A percentile compares a stretch with the other conserved stretches of the same genome.
phyloP scores from a whole-genome alignment of 225 moss, liverwort and hornwort genomes.

The Thuidium tamariscinum region DNA sequence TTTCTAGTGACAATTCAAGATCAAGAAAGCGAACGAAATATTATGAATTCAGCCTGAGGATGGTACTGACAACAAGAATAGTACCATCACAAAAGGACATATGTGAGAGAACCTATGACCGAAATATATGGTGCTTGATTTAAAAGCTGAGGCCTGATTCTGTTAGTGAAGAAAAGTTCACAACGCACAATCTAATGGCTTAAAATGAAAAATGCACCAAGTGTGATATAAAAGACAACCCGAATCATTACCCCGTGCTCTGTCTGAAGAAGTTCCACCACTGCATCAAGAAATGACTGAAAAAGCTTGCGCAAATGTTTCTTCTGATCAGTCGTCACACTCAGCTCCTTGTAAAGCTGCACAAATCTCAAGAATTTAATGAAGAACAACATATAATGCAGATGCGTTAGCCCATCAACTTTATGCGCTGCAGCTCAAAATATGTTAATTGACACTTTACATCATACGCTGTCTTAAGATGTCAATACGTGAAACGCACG shows the following conservation, averaged over 20 bases:
- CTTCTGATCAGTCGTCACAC: conserved; percentile 74
- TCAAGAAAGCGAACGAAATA: background rate
- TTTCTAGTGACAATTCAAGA: background rate
- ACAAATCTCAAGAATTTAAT: background rate
- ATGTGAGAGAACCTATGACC: background rate
- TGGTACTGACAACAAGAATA: background rate
- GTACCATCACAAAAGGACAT: background rate
- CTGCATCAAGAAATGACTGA: conserved; percentile 73
- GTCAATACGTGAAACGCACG: background rate
- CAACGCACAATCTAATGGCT: background rate
- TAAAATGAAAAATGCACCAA: background rate
- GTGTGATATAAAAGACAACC: background rate
- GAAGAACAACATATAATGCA: background rate
- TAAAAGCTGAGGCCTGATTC: background rate
- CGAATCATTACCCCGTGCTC: conserved; percentile 55
- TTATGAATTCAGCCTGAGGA: background rate
- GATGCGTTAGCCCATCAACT: background rate
- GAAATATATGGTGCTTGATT: background rate
- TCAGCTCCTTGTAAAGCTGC: conserved; percentile 89
- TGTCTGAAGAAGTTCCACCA: conserved; percentile 70
- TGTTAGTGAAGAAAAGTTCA: background rate
- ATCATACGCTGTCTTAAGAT: background rate
- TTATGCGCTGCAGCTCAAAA: background rate
- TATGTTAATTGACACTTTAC: background rate
- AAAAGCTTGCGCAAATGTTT: conserved; percentile 76